A percentile compares a stretch with the other conserved stretches of the same genome.
These are phyloP conservation scores for Priceomyces medius DNA, from an alignment of 805 yeast genomes.

Conservation along the genomic window DNA sequence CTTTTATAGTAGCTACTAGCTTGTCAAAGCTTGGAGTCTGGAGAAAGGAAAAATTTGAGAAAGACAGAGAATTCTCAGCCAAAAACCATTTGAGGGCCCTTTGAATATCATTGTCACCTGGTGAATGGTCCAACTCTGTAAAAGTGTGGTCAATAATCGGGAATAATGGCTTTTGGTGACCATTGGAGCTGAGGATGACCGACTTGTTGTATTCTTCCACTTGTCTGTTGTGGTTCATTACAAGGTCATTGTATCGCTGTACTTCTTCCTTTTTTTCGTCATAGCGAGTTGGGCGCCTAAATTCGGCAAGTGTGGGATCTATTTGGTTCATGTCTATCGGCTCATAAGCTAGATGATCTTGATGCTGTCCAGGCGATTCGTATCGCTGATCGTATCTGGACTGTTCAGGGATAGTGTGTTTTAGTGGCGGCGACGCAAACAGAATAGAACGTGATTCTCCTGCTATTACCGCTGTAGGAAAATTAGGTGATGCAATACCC, in stretches of 20 bases:
- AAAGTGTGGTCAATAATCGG: constrained; percentile 3
- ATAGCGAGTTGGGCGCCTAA: background rate
- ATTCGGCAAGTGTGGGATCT: constrained; percentile 8
- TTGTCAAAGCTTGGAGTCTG: constrained; percentile 10
- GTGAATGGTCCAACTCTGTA: background rate
- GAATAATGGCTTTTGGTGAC: constrained; percentile 5
- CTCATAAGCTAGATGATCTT: background rate
- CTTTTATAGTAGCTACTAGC: constrained; percentile 8
- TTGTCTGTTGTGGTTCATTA: constrained; percentile 11
- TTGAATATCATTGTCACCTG: constrained; percentile 8
- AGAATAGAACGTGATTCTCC: background rate
- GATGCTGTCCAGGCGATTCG: background rate
- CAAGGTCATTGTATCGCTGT: constrained; percentile 11
- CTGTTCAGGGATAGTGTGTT: background rate
- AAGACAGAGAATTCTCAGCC: constrained; percentile 9
- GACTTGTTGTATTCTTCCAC: constrained; percentile 14
- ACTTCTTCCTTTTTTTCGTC: constrained; percentile 8
- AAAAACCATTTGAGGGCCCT: constrained; percentile 10
- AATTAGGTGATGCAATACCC: background rate
- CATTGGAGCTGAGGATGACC: constrained; percentile 3
- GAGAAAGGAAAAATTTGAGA: constrained; percentile 10
- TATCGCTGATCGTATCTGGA: background rate
- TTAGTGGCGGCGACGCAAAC: background rate
- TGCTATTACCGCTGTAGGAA: background rate
- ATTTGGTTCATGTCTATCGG: constrained; percentile 6